Evolutionary conservation across 73 alveolate species (phyloP).

Genomic region (Diophrys sp.): DNA sequence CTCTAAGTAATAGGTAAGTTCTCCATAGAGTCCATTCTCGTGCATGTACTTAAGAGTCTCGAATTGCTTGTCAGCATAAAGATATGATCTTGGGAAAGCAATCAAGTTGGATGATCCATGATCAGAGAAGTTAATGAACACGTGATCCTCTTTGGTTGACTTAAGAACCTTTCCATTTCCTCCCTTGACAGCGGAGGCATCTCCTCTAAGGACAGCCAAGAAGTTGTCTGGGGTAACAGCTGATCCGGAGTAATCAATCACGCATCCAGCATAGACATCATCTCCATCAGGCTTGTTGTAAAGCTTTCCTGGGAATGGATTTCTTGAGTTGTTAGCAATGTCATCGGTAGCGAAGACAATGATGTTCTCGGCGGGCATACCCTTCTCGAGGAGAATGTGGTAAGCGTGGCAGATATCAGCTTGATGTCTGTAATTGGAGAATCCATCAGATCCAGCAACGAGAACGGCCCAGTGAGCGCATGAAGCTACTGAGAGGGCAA

Average conservation of each 20-base stretch:
- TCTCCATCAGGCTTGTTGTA: slow-evolving; percentile 91
- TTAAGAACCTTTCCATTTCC: slow-evolving; percentile 75
- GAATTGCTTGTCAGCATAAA: slow-evolving; percentile 77
- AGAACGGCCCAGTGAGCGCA: slow-evolving; percentile 93
- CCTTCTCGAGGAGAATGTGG: slow-evolving; percentile 79
- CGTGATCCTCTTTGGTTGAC: slow-evolving; percentile 69
- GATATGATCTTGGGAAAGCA: slow-evolving; percentile 80
- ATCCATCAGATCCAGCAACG: slow-evolving; percentile 96
- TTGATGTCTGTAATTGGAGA: slow-evolving; percentile 96
- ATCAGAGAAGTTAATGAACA: slow-evolving; percentile 91
- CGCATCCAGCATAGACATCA: slow-evolving; percentile 96
- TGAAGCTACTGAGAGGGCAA: slow-evolving; percentile 25
- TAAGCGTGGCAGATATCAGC: slow-evolving; percentile 98
- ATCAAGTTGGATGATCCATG: slow-evolving; percentile 94
- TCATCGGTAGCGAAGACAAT: slow-evolving; percentile 95
- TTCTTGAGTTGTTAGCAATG: slow-evolving; percentile 78
- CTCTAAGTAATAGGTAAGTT: slow-evolving; percentile 92
- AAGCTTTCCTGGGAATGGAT: slow-evolving; percentile 92
- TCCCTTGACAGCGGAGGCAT: slow-evolving; percentile 42
- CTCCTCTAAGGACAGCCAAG: slow-evolving; percentile 84
- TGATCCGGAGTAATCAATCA: slow-evolving; percentile 83
- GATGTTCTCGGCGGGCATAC: slow-evolving; percentile 86
- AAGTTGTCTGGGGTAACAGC: slow-evolving; percentile 92
- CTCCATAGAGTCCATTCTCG: slow-evolving; percentile 77
- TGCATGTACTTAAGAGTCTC: slow-evolving; percentile 83